Base-by-base conservation (phyloP, 2,329 filamentous ascomycete genomes). In the Penicillium sp. region DNA sequence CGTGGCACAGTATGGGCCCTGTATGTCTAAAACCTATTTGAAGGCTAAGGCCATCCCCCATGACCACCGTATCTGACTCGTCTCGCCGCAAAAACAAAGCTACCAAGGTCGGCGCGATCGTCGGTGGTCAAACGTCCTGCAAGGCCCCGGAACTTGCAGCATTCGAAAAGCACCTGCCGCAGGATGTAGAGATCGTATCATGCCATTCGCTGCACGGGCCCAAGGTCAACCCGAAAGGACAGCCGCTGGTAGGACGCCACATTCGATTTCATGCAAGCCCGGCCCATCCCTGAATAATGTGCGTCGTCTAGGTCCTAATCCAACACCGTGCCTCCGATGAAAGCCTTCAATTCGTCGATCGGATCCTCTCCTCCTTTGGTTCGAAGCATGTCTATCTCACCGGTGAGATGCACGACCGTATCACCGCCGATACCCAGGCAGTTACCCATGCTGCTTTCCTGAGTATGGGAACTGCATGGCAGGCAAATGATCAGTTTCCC, bases 391-490 rank as follows among this genome's bases (percentile, higher is more conserved):
- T 99, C 54, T 85, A 93, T 69, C 86, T 99, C 54, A 88, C 89
- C 0, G 92, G 92, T 15, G 82, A 85, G 54, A 85, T 92, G 72
- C 94, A 99, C 71, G 94, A 99, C 74, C 89, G 90, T 57, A 99
- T 99, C 74, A 99, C 94, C 1, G 94, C 94, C 55, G 94, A 99
- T 74, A 99, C 94, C 1, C 94, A 99, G 74, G 94, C 94, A 28
- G 94, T 99, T 45, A 99, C 94, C 0, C 94, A 99, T 74, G 94
- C 92, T 2, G 94, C 95, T 26, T 99, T 99, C 72, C 79, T 99
- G 46, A 90, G 88, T 68, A 99, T 99, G 94, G 94, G 95, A 59
- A 95, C 93, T 58, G 94, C 94, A 8, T 99, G 95, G 95, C 89
- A 91, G 62, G 92, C 92, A 29, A 95, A 95, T 71, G 84, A 87